Percentiles rank a stretch among this genome's conserved stretches.
These are phyloP conservation scores for Guillardia theta DNA, from an alignment of 78 protist genomes.

Conservation along the genomic window DNA sequence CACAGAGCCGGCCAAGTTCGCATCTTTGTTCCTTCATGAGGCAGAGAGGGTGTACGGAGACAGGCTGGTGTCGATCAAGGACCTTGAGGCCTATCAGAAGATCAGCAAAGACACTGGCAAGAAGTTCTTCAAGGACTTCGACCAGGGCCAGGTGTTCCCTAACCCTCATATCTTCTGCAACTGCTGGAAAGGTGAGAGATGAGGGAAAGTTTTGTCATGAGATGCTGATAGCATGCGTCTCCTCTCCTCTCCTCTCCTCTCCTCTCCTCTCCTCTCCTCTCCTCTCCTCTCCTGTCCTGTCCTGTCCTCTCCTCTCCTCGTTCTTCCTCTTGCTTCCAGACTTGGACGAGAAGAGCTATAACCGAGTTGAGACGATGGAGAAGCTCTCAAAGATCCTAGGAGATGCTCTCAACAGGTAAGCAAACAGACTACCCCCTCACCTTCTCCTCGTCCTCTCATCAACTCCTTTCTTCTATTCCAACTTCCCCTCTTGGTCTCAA, in stretches of 20 bases:
- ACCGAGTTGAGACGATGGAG: neutral
- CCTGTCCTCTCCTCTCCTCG: neutral
- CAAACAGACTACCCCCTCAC: too few species aligned
- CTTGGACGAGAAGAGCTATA: slow-evolving; percentile 41
- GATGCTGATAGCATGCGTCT: too few species aligned
- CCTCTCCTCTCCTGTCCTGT: neutral
- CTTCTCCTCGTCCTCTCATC: too few species aligned
- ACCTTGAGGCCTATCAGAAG: slow-evolving; percentile 41
- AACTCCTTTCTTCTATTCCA: too few species aligned
- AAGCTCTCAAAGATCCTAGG: slow-evolving; percentile 2
- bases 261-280: neutral
- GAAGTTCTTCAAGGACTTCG: slow-evolving; percentile 50
- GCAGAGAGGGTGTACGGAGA: slow-evolving; percentile 56
- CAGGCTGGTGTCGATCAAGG: slow-evolving; percentile 31
- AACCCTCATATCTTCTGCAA: slow-evolving; percentile 50
- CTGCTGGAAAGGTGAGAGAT: slow-evolving; percentile 14
- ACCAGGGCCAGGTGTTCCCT: slow-evolving; percentile 21
- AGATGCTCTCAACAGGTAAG: slow-evolving; percentile 30
- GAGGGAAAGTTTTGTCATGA: too few species aligned
- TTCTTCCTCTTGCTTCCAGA: neutral
- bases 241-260: neutral
- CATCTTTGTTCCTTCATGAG: slow-evolving; percentile 58
- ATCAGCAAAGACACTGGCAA: slow-evolving; percentile 34
- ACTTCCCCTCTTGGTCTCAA: too few species aligned
- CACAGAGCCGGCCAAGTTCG: neutral